Percentiles rank a stretch among this genome's conserved stretches.
Conservation (phyloP, 2,329 filamentous ascomycete species). For the Colletotrichum lindemuthianum region DNA sequence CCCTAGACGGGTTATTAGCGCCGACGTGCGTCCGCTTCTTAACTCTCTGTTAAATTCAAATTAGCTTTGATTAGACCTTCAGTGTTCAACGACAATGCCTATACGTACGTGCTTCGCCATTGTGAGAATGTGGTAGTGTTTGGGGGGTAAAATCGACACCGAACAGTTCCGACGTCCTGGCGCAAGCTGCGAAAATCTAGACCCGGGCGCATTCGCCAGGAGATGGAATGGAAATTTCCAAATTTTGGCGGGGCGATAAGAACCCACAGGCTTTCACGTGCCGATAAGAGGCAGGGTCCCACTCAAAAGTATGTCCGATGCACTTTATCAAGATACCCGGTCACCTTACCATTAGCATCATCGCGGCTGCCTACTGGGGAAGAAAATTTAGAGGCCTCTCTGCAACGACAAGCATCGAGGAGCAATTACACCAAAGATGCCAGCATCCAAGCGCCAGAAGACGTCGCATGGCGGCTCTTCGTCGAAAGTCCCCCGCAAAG, state of each 20-base stretch:
- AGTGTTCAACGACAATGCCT: no score
- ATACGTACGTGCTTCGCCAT: no score
- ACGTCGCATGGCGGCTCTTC: constrained; percentile 9
- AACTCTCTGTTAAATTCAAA: no score
- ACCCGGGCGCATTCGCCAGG: not conserved
- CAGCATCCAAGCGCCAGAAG: constrained; percentile 20
- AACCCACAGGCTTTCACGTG: constrained; percentile 7
- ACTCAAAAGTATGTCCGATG: constrained; percentile 13
- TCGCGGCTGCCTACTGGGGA: no score
- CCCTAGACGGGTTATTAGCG: constrained; percentile 66
- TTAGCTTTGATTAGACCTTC: no score
- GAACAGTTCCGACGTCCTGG: no score
- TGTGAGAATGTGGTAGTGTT: no score
- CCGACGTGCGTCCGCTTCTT: constrained; percentile 91
- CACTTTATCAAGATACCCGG: not conserved
- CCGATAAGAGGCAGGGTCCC: constrained; percentile 15
- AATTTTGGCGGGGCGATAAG: constrained; percentile 2
- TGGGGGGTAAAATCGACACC: no score
- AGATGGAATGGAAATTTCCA: not conserved
- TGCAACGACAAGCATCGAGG: no score
- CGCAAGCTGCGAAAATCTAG: no score
- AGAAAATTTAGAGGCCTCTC: no score
- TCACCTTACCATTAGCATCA: no score
- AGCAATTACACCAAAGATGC: constrained; percentile 7
- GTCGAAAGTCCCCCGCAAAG: constrained; percentile 1